phyloP scores from a whole-genome alignment of 768 basidiomycete species.

The Tremella fuciformis region DNA sequence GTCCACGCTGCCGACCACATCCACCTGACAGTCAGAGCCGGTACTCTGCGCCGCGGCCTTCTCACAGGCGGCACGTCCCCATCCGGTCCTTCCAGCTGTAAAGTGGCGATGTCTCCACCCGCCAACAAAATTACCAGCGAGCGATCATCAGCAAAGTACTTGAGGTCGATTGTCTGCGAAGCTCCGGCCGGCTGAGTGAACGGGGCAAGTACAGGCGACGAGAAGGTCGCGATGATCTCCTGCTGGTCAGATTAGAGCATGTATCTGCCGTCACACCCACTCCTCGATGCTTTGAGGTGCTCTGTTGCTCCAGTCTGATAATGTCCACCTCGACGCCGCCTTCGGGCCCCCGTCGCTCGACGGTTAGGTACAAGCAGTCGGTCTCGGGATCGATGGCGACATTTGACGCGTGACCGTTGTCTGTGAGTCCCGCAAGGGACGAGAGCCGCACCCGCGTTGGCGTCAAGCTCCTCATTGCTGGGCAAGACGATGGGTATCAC shows the following conservation, averaged over 20 bases:
- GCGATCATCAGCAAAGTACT: slow-evolving; percentile 69
- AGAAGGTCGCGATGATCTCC: slow-evolving; percentile 37
- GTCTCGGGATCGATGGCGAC: slow-evolving; percentile 44
- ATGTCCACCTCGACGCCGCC: slow-evolving; percentile 62
- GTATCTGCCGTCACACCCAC: neutral
- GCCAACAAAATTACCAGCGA: slow-evolving; percentile 66
- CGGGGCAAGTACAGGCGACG: slow-evolving; percentile 37
- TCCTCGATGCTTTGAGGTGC: slow-evolving; percentile 20
- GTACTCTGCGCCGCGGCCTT: slow-evolving; percentile 42
- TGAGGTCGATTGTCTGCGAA: slow-evolving; percentile 61
- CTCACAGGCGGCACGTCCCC: slow-evolving; percentile 55
- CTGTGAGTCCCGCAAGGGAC: neutral
- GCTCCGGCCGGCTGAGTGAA: slow-evolving; percentile 26
- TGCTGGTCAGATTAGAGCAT: slow-evolving; percentile 18
- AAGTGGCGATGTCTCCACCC: slow-evolving; percentile 76
- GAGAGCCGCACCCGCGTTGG: slow-evolving; percentile 3
- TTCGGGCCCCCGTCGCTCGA: slow-evolving; percentile 55
- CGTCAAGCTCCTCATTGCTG: slow-evolving; percentile 6
- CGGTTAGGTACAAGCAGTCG: slow-evolving; percentile 58
- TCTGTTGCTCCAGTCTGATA: slow-evolving; percentile 51
- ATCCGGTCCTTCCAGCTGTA: slow-evolving; percentile 55
- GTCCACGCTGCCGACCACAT: slow-evolving; percentile 83
- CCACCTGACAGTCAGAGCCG: slow-evolving; percentile 56
- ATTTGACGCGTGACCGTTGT: neutral
- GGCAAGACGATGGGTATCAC: no score